Base-by-base conservation (phyloP, 768 basidiomycete species). In the Trametes villosa region DNA sequence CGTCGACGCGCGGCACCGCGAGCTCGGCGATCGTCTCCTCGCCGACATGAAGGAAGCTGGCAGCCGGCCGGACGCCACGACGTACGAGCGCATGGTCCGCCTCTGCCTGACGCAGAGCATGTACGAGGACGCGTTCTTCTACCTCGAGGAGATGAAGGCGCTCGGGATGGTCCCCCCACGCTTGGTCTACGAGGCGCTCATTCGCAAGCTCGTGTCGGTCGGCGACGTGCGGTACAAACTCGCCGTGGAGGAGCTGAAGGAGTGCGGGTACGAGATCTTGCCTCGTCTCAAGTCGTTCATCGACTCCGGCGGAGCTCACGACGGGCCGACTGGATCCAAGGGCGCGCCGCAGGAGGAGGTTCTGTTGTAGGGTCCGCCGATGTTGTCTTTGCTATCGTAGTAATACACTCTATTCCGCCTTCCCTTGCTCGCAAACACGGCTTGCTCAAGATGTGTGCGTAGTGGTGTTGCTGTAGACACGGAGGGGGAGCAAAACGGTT, bases 41-140 rank as follows among this genome's bases (percentile, higher is more conserved):
- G 68, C 75, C 4, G 89, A 94, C 47, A 82, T 94, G 81, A 86
- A 84, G 68, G 75, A 81, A 27, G 77, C 77, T 12, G 76, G 76
- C 33, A 67, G 92, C 60, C 75, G 76, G 55, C 85, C 87, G 18
- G 79, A 92, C 69, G 71, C 74, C 38, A 74, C 76, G 29, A 91
- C 87, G 2, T 93, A 87, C 72, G 83, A 86, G 66, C 78, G 79
- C 31, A 80, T 94, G 74, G 83, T 95, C 61, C 64, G 76, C 12
- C 81, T 95, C 4, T 89, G 86, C 68, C 79, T 95, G 15, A 85
- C 86, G 0, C 88, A 91, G 67, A 72, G 82, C 9, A 78, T 76
- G 3, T 96, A 93, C 72, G 92, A 94, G 68, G 91, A 93, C 62
- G 91, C 92, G 0, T 95, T 95, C 75, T 87, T 86, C 69, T 94